Evolutionary conservation across 2,329 filamentous ascomycete genomes (phyloP).

Genomic region (Aspergillus uvarum): DNA sequence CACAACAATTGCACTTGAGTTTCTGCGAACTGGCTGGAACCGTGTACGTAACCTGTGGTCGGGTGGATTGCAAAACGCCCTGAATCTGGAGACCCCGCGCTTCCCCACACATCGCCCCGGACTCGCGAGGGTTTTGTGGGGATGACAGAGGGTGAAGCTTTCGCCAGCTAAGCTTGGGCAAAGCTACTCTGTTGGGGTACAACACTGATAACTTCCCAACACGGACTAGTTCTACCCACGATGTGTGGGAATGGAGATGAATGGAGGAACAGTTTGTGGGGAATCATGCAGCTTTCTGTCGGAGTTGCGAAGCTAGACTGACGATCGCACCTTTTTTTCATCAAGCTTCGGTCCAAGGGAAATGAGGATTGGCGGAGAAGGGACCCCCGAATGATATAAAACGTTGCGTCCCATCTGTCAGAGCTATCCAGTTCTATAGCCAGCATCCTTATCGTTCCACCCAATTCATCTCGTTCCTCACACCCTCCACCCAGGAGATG

Average conservation of each 20-base stretch:
- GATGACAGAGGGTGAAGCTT: background rate
- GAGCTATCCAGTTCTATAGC: background rate
- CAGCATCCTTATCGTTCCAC: background rate
- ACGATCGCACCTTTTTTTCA: background rate
- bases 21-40: too few relatives aligned
- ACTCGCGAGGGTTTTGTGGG: background rate
- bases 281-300: background rate
- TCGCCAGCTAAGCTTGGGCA: background rate
- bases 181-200: background rate
- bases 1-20: background rate
- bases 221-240: background rate
- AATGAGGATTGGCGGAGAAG: background rate
- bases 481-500: background rate
- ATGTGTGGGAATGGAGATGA: background rate
- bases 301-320: background rate
- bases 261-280: background rate
- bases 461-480: background rate
- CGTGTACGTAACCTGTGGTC: too few relatives aligned
- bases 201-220: background rate
- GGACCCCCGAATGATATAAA: background rate
- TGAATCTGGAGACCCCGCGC: background rate
- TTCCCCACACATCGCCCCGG: background rate
- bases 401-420: too few relatives aligned
- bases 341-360: too few relatives aligned
- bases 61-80: background rate